Percentiles rank a stretch among this genome's conserved stretches.
These are phyloP conservation scores for Xylaria flabelliformis DNA, from an alignment of 495 filamentous ascomycete species.

Conservation along the genomic window DNA sequence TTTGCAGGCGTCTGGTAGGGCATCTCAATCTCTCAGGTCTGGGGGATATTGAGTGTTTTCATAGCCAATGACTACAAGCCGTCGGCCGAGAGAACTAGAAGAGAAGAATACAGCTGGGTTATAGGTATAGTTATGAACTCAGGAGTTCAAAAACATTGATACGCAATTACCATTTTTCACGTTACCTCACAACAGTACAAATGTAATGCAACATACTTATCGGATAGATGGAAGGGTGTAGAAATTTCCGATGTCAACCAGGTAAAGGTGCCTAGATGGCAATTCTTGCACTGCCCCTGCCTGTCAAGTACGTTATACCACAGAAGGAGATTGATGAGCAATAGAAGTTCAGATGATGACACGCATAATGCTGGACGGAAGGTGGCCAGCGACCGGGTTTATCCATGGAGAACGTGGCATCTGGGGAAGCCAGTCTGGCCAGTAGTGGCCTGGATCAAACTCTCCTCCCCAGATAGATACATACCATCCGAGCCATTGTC, in stretches of 20 bases:
- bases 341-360: neutral
- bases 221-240: neutral
- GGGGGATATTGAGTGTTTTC: neutral
- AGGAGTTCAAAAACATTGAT: neutral
- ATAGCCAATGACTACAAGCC: neutral
- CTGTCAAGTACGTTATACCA: neutral
- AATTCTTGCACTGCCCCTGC: neutral
- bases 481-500: no score
- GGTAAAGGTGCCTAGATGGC: neutral
- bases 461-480: neutral
- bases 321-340: neutral
- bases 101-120: neutral
- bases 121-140: neutral
- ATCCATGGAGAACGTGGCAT: neutral
- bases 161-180: neutral
- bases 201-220: neutral
- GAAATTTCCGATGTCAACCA: neutral
- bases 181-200: neutral
- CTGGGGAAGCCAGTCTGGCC: neutral
- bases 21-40: neutral
- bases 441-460: neutral
- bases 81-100: neutral
- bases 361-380: neutral
- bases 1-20: conserved; percentile 25
- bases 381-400: neutral